Percentiles rank a stretch among this genome's conserved stretches.
These are phyloP conservation scores for Verticillium longisporum DNA, from an alignment of 2,329 filamentous ascomycete species.

Conservation along the genomic window DNA sequence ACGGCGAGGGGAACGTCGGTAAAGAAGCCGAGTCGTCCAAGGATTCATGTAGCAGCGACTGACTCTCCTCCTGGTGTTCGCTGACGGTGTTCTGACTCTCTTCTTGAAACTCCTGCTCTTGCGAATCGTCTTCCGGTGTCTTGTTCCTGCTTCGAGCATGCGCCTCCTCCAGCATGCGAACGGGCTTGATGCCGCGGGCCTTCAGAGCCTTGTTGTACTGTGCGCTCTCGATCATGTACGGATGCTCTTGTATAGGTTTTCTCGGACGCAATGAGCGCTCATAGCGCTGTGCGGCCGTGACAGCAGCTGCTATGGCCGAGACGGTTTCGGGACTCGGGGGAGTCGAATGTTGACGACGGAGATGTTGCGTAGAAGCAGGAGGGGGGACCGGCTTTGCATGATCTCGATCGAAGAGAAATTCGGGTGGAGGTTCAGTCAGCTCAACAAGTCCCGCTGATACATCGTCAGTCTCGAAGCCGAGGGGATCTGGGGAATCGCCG, in stretches of 20 bases:
- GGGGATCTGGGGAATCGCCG: slow-evolving; percentile 5
- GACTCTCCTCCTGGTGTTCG: slow-evolving; percentile 22
- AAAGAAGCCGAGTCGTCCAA: background rate
- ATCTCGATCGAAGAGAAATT: slow-evolving; percentile 12
- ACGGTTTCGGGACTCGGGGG: background rate
- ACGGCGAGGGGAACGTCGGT: background rate
- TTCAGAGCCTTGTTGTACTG: slow-evolving; percentile 47
- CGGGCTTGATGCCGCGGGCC: slow-evolving; percentile 46
- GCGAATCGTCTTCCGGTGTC: slow-evolving; percentile 33
- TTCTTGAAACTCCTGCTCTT: slow-evolving; percentile 44
- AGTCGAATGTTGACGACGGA: slow-evolving; percentile 21
- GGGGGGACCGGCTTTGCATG: slow-evolving; percentile 30
- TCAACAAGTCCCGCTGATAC: slow-evolving; percentile 30
- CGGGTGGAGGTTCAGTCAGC: slow-evolving; percentile 22
- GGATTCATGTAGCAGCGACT: slow-evolving; percentile 9
- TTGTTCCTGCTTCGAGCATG: slow-evolving; percentile 18
- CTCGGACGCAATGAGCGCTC: slow-evolving; percentile 49
- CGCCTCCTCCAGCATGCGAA: slow-evolving; percentile 31
- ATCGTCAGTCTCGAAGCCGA: slow-evolving; percentile 20
- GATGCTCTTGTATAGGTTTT: slow-evolving; percentile 55
- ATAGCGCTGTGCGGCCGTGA: slow-evolving; percentile 20
- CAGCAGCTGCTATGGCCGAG: background rate
- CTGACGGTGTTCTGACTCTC: slow-evolving; percentile 37
- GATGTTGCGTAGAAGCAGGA: slow-evolving; percentile 50
- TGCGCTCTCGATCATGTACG: slow-evolving; percentile 49